Evolutionary conservation across 306 rosid species (phyloP), one percentile per base, ranked within the genome.

Genomic region (Ziziphus jujuba): DNA sequence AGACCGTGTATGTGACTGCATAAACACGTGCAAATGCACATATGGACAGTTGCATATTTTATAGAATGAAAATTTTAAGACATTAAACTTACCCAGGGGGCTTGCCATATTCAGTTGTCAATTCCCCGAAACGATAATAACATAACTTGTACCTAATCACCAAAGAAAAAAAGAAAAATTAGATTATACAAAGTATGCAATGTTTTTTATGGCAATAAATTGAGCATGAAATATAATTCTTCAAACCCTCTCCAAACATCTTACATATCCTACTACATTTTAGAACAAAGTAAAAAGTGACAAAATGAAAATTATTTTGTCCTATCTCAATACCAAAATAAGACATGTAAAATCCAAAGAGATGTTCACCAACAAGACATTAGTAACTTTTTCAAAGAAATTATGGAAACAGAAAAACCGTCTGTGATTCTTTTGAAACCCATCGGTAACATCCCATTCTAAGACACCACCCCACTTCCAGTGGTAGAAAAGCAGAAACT

Each of bases 91-190:
- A 90, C 99, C 99, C 99, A 2, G 99, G 87, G 47, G 97, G 99
- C 75, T 84, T 95, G 53, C 99, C 99, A 87, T 95, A 91, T 80
- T 95, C 99, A 28, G 99, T 95, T 15, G 89, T 84, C 77, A 95
- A 78, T 88, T 95, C 99, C 67, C 99, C 99, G 72, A 95, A 95
- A 63, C 99, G 91, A 81, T 95, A 95, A 65, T 95, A 95, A 25
- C 83, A 90, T 71, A 91, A 84, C 80, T 95, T 95, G 83, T 95
- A 95, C 99, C 99, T 95, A 59, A 75, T 33, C 60, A 69, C 63
- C 80, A 51, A 79, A 56, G 60, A 55, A 67, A 35, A n/a, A 14
- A 66, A 40, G 36, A 9, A 38, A 0, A 24, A 44, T 48, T 63
- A 59, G 63, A 51, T 56, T 55, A 64, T 20, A 47, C 6, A 0